Evolutionary conservation across 2,329 filamentous ascomycete genomes (phyloP), one percentile per base, ranked within the genome.

Genomic region (Epichloe bromicola): DNA sequence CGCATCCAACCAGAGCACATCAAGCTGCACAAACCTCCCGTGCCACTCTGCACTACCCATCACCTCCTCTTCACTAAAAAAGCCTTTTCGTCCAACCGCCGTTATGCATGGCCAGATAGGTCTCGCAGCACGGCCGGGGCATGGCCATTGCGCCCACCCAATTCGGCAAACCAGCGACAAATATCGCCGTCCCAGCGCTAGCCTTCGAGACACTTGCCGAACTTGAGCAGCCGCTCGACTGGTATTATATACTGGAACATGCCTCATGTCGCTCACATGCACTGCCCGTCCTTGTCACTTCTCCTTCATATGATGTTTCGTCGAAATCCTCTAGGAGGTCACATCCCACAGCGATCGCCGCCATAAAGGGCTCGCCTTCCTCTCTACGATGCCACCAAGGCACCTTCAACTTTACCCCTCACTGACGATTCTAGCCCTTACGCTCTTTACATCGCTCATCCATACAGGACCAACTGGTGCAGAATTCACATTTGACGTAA

Each of bases 231-330:
- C 71, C 73, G 73, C 74, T 76, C 33, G 40, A 36, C 8, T 47
- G 33, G 48, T 76, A 78, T 76, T 76, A 78, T 76, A 77, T 78
- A 78, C 75, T 70, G 67, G 67, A 68, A 69, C 63, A 63, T 65
- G 67, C 70, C 69, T 68, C 66, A 65, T 64, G 53, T 63, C 59
- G 17, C 48, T 45, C 41, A 42, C 26, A 30, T 23, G 20, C 41
- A 38, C 6, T 49, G 20, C 30, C 46, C 46, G 63, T 65, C 66
- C 67, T 69, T 69, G 68, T 69, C 65, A 63, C 62, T 60, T 72
- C 65, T 69, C 68, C 62, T 67, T 71, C 70, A 69, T 60, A 64
- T 67, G 67, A 70, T 71, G 74, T 77, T 76, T 76, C 72, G 71
- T 23, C 67, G 58, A 59, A 55, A 61, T 66, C 64, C 66, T 63